A percentile compares a stretch with the other conserved stretches of the same genome.
Conservation (phyloP, 2,329 filamentous ascomycete genomes). For the Cercospora citrullina region DNA sequence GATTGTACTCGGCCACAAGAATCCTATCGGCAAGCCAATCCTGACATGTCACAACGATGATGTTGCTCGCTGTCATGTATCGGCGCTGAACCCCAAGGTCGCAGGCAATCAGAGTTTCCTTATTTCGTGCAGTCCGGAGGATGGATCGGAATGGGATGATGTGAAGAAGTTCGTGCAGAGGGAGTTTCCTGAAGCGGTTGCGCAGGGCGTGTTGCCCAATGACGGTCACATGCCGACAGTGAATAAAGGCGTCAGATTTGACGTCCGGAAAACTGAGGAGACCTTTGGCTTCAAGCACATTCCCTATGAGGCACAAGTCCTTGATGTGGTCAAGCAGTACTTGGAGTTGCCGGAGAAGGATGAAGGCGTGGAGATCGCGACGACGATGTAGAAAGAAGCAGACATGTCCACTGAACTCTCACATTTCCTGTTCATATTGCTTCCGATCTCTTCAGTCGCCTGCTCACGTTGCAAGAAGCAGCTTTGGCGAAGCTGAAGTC, state of each 20-base stretch:
- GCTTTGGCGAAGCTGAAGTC: neutral
- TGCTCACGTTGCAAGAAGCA: neutral
- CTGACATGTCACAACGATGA: constrained; percentile 35
- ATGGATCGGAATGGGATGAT: constrained; percentile 27
- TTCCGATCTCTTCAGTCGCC: neutral
- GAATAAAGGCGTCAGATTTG: neutral
- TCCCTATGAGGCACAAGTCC: constrained; percentile 9
- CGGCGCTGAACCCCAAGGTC: constrained; percentile 28
- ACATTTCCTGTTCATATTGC: neutral
- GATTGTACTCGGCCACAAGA: constrained; percentile 30
- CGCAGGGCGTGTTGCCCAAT: constrained; percentile 21
- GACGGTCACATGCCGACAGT: constrained; percentile 14
- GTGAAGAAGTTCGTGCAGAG: constrained; percentile 14
- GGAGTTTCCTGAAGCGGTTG: constrained; percentile 16
- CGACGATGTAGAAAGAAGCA: neutral
- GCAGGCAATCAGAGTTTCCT: constrained; percentile 28
- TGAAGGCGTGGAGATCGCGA: neutral
- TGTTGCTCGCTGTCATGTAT: constrained; percentile 37
- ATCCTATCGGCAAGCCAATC: constrained; percentile 6
- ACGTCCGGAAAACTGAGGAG: constrained; percentile 16
- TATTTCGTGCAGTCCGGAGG: constrained; percentile 20
- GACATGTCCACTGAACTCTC: neutral
- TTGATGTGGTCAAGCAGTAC: constrained; percentile 15
- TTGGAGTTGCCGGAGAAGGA: constrained; percentile 13
- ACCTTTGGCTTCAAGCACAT: constrained; percentile 17